A percentile compares a stretch with the other conserved stretches of the same genome.
Conservation (phyloP, 1,284 basidiomycete genomes). For the Erythrobasidium hasegawianum region DNA sequence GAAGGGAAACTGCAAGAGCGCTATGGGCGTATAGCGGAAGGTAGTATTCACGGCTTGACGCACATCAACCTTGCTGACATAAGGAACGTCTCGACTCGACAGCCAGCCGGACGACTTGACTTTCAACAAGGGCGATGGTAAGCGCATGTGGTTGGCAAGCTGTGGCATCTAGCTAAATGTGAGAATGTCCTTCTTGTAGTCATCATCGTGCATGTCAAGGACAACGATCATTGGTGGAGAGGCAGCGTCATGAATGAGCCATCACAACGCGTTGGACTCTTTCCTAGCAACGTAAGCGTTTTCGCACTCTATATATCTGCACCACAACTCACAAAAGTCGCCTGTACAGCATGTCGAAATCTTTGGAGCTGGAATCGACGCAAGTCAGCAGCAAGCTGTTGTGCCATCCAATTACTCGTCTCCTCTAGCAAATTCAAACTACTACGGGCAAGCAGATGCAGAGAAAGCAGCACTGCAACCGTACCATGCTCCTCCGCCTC, state of each 20-base stretch:
- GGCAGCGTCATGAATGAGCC: slow-evolving; percentile 18
- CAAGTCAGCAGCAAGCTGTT: not conserved
- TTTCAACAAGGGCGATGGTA: slow-evolving; percentile 24
- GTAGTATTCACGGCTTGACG: not conserved
- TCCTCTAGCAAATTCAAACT: slow-evolving; percentile 2
- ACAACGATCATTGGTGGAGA: slow-evolving; percentile 30
- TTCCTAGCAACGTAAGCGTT: slow-evolving; percentile 21
- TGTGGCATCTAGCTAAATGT: not conserved
- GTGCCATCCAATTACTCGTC: slow-evolving; percentile 2
- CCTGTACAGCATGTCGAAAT: not conserved
- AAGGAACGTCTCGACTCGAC: not conserved
- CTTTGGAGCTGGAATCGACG: slow-evolving; percentile 1
- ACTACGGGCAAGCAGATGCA: not conserved
- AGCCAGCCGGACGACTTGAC: slow-evolving; percentile 27
- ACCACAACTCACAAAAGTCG: no score
- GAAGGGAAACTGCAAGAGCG: slow-evolving; percentile 11
- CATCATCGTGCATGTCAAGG: slow-evolving; percentile 12
- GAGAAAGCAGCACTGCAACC: slow-evolving; percentile 18
- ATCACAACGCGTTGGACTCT: slow-evolving; percentile 12
- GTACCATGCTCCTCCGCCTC: slow-evolving; percentile 13
- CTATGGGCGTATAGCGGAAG: slow-evolving; percentile 14
- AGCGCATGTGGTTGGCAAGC: not conserved
- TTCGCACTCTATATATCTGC: no score
- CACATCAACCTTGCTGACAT: not conserved
- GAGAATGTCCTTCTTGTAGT: not conserved